Conservation (phyloP, 164 flowering plant species). For the Vitis labrusca region DNA sequence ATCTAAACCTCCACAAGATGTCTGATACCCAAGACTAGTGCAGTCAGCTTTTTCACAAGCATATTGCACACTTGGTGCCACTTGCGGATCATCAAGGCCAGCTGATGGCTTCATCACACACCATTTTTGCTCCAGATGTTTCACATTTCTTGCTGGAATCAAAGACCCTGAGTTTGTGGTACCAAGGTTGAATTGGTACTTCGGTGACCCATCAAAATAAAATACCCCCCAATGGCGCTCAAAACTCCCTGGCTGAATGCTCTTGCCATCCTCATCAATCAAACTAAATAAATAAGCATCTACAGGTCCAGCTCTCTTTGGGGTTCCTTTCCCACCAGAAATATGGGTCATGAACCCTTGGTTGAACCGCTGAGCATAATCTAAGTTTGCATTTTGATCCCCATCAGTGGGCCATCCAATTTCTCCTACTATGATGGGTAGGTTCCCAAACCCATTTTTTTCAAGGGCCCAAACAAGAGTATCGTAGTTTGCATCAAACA, state of each 20-base stretch:
- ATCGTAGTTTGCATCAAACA: conserved; percentile 91
- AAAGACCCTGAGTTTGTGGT: conserved; percentile 52
- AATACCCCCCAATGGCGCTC: conserved; percentile 94
- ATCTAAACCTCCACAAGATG: conserved; percentile 63
- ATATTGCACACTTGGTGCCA: conserved; percentile 69
- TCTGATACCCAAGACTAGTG: conserved; percentile 76
- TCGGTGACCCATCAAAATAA: conserved; percentile 65
- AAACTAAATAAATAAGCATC: conserved; percentile 82
- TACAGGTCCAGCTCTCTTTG: conserved; percentile 68
- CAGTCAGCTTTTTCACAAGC: conserved; percentile 80
- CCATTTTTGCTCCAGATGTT: conserved; percentile 59
- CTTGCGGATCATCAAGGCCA: conserved; percentile 47
- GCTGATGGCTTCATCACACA: conserved; percentile 67
- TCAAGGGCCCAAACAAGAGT: conserved; percentile 80
- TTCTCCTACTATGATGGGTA: conserved; percentile 84
- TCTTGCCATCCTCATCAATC: conserved; percentile 86
- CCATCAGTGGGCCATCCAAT: conserved; percentile 98
- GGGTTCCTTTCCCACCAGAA: conserved; percentile 73
- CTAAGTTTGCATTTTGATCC: conserved; percentile 63
- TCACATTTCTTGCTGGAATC: conserved; percentile 41
- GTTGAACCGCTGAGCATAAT: conserved; percentile 72
- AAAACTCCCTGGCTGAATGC: conserved; percentile 81
- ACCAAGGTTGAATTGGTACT: conserved; percentile 72
- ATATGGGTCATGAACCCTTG: conserved; percentile 84
- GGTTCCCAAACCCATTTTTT: conserved; percentile 66